These are phyloP conservation scores for carrot (Daucus carota) DNA, from an alignment of 129 eudicot genomes.

Conservation along the genomic window DNA sequence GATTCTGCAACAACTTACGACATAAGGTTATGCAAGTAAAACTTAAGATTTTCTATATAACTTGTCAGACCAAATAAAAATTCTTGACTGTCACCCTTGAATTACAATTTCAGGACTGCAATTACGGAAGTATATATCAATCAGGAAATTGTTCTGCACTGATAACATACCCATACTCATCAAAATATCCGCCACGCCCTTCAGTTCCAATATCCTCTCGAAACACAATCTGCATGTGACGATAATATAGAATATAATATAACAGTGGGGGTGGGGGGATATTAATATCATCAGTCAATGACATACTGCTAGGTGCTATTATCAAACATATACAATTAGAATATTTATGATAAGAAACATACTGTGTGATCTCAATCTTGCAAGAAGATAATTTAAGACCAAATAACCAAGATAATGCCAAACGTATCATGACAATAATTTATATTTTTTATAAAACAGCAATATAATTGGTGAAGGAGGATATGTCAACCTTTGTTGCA, in stretches of 20 bases:
- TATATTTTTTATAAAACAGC: not conserved
- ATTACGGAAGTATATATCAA: not conserved
- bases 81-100: not conserved
- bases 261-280: not conserved
- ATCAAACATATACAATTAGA: not conserved
- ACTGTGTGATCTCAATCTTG: not conserved
- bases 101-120: not conserved
- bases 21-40: not conserved
- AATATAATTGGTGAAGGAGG: not conserved
- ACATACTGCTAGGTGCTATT: not conserved
- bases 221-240: slow-evolving; percentile 72
- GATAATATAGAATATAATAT: not conserved
- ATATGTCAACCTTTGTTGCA: not conserved
- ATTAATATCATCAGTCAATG: not conserved
- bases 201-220: slow-evolving; percentile 99
- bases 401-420: no score
- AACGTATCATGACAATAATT: not conserved
- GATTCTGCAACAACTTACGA: slow-evolving; percentile 49
- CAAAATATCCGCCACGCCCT: slow-evolving; percentile 99
- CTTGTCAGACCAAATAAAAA: not conserved
- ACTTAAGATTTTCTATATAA: not conserved
- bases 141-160: not conserved
- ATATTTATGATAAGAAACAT: not conserved
- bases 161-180: slow-evolving; percentile 80
- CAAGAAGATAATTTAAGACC: not conserved